phyloP scores from a whole-genome alignment of 768 basidiomycete species.

The Lyophyllum decastes region DNA sequence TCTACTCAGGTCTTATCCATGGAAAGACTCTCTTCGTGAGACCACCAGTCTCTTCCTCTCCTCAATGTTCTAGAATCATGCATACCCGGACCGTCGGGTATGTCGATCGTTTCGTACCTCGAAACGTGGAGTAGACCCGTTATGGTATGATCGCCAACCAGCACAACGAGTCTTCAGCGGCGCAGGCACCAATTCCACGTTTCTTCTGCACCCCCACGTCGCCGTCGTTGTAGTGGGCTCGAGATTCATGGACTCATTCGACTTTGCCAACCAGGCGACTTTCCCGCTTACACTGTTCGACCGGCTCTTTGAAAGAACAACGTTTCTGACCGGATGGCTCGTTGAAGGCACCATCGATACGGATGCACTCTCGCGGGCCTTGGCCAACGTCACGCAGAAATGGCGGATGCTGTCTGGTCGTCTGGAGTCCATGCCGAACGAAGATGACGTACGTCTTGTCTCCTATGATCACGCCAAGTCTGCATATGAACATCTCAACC shows the following conservation, averaged over 20 bases:
- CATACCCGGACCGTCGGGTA: too few species aligned
- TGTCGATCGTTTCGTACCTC: too few species aligned
- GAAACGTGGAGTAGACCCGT: neutral
- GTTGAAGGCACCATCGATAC: conserved; percentile 39
- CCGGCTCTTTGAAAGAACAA: conserved; percentile 35
- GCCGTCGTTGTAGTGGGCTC: too few species aligned
- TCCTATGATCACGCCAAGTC: neutral
- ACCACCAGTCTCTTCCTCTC: too few species aligned
- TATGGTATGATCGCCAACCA: neutral
- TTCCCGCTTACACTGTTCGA: conserved; percentile 39
- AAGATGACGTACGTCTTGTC: conserved; percentile 16
- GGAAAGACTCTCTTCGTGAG: too few species aligned
- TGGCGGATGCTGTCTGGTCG: conserved; percentile 35
- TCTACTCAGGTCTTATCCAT: too few species aligned
- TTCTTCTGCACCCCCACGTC: too few species aligned
- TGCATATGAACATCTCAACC: neutral
- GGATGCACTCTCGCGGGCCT: conserved; percentile 28
- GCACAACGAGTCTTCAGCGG: too few species aligned
- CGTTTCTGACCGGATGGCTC: conserved; percentile 44
- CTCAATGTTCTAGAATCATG: too few species aligned
- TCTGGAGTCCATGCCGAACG: conserved; percentile 21
- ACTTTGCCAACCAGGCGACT: conserved; percentile 2
- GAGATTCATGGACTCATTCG: conserved; percentile 11
- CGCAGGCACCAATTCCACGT: too few species aligned
- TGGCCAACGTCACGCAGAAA: conserved; percentile 31